Conservation (phyloP, 1,284 basidiomycete species). For the Exsudoporus floridanus region DNA sequence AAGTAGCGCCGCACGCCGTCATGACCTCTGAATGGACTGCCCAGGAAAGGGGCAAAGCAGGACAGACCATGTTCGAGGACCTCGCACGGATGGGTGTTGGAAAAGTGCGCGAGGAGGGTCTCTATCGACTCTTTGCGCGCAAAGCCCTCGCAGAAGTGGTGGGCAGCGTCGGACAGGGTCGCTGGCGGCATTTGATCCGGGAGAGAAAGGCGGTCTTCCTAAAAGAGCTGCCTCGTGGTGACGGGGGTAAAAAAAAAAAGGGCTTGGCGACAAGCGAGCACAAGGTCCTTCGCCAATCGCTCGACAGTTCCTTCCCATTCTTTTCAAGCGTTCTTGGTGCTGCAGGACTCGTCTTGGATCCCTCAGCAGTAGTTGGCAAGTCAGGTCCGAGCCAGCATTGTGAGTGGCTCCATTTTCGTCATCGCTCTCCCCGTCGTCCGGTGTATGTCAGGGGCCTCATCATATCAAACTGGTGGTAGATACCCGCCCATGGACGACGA, state of each 20-base stretch:
- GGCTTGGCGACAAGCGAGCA: neutral
- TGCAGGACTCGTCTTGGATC: neutral
- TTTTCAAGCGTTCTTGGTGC: neutral
- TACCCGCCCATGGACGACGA: slow-evolving; percentile 12
- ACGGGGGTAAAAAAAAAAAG: neutral
- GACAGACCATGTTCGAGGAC: slow-evolving; percentile 59
- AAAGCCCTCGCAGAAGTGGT: slow-evolving; percentile 54
- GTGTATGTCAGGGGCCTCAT: slow-evolving; percentile 11
- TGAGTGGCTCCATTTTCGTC: slow-evolving; percentile 13
- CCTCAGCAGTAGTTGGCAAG: slow-evolving; percentile 1
- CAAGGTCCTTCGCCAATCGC: neutral
- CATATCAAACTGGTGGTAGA: slow-evolving; percentile 2
- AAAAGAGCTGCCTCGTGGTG: neutral
- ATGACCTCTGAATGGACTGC: slow-evolving; percentile 47
- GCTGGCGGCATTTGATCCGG: neutral
- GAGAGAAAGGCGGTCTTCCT: no score
- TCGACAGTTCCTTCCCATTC: neutral
- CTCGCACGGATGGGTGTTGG: slow-evolving; percentile 42
- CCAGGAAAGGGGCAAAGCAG: slow-evolving; percentile 58
- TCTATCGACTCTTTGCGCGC: slow-evolving; percentile 43
- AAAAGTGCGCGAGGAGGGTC: slow-evolving; percentile 51
- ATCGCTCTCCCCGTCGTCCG: neutral
- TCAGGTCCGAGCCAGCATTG: slow-evolving; percentile 1
- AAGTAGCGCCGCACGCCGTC: slow-evolving; percentile 52
- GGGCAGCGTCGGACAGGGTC: slow-evolving; percentile 45